Evolutionary conservation across 768 basidiomycete species (phyloP).

Genomic region (Suillus ampliporus): DNA sequence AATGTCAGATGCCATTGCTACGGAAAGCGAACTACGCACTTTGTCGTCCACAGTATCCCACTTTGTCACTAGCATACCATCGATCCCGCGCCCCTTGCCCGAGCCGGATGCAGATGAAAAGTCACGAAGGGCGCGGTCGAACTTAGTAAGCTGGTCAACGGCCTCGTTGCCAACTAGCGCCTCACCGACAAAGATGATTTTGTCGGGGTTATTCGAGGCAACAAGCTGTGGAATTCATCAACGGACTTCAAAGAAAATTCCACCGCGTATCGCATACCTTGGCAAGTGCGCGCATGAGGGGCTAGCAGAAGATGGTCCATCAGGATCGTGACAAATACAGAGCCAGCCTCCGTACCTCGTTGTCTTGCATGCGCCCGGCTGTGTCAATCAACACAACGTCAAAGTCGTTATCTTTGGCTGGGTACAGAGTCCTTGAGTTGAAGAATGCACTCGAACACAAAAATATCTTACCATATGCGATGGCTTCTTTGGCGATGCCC

Average conservation of each 20-base stretch:
- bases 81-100: slow-evolving; percentile 87
- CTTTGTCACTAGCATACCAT: slow-evolving; percentile 98
- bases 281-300: slow-evolving; percentile 97
- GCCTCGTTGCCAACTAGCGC: slow-evolving; percentile 99
- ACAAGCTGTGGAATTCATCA: slow-evolving; percentile 64
- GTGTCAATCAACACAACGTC: slow-evolving; percentile 99
- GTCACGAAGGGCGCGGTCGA: slow-evolving; percentile 91
- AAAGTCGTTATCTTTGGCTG: slow-evolving; percentile 88
- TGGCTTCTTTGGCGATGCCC: slow-evolving; percentile 95
- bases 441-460: slow-evolving; percentile 11
- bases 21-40: slow-evolving; percentile 48
- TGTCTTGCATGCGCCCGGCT: slow-evolving; percentile 99
- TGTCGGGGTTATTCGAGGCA: slow-evolving; percentile 92
- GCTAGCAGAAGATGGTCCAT: slow-evolving; percentile 49
- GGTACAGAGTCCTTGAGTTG: slow-evolving; percentile 9
- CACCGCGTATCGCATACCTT: slow-evolving; percentile 57
- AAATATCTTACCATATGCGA: slow-evolving; percentile 72
- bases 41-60: slow-evolving; percentile 99
- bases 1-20: slow-evolving; percentile 1
- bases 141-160: slow-evolving; percentile 96
- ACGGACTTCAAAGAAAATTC: neutral
- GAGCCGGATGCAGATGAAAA: slow-evolving; percentile 74
- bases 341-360: slow-evolving; percentile 66
- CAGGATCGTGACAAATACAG: slow-evolving; percentile 1
- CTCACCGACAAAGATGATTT: slow-evolving; percentile 97